phyloP scores from a whole-genome alignment of 306 rosid species.

The Hippophae gyantsensis region DNA sequence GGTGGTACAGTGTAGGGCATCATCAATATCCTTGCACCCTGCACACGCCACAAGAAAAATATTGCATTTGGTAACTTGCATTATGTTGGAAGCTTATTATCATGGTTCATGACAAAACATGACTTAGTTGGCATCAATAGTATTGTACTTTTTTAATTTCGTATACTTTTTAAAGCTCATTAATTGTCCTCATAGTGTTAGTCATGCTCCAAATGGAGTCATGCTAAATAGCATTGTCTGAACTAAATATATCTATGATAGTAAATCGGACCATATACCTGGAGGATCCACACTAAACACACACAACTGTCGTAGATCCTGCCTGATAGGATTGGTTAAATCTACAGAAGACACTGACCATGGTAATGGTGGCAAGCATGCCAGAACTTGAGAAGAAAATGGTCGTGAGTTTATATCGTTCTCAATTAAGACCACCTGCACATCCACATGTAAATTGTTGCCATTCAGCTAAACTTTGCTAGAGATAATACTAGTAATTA shows the following conservation, averaged over 20 bases:
- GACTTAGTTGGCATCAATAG: too few species aligned
- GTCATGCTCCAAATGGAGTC: too few species aligned
- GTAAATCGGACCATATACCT: constrained; percentile 33
- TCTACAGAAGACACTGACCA: constrained; percentile 85
- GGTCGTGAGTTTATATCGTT: constrained; percentile 92
- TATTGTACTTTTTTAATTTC: too few species aligned
- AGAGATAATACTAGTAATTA: background rate
- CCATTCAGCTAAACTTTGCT: constrained; percentile 9
- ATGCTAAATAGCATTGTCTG: background rate
- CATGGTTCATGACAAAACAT: too few species aligned
- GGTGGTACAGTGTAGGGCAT: constrained; percentile 82
- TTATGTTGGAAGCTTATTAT: background rate
- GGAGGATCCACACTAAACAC: constrained; percentile 99
- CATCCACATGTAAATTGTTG: constrained; percentile 12
- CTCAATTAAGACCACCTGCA: constrained; percentile 94
- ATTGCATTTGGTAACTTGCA: background rate
- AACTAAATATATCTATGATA: constrained; percentile 5
- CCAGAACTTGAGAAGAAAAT: constrained; percentile 83
- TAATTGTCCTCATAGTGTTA: too few species aligned
- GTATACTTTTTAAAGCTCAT: too few species aligned
- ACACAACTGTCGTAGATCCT: constrained; percentile 60
- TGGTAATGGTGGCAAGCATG: constrained; percentile 95
- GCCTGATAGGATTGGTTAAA: constrained; percentile 62
- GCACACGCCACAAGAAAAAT: constrained; percentile 25
- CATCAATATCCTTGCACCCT: constrained; percentile 98